A percentile compares a stretch with the other conserved stretches of the same genome.
phyloP scores from a whole-genome alignment of 139 green algal species.

The Nannochloris sp. region DNA sequence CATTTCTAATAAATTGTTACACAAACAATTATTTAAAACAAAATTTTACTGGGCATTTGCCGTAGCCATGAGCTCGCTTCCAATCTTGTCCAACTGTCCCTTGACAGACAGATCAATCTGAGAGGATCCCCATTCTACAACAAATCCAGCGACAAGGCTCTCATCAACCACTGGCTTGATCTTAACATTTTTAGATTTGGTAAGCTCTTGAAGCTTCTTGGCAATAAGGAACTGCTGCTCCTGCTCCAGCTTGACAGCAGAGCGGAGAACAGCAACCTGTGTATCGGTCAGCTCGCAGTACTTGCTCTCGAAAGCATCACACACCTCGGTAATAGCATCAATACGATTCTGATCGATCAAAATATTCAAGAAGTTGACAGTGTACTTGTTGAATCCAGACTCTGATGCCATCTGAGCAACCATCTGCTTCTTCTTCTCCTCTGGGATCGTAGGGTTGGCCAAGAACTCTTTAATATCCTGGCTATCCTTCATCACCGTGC shows the following conservation, averaged over 20 bases:
- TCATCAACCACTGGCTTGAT: conserved; percentile 92
- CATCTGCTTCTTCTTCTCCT: conserved; percentile 82
- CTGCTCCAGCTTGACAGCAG: conserved; percentile 94
- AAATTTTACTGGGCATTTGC: conserved; percentile 12
- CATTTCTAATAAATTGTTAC: background rate
- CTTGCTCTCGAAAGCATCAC: conserved; percentile 80
- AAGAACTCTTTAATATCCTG: conserved; percentile 67
- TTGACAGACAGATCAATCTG: conserved; percentile 95
- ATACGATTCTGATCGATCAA: conserved; percentile 86
- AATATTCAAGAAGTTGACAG: conserved; percentile 94
- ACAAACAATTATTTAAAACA: background rate
- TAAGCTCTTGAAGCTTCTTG: conserved; percentile 99
- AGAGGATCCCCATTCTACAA: conserved; percentile 86
- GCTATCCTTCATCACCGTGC: conserved; percentile 52
- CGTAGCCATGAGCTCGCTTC: conserved; percentile 24
- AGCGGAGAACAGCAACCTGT: conserved; percentile 86
- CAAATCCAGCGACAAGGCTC: conserved; percentile 90
- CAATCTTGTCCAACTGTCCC: conserved; percentile 79
- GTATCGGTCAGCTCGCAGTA: conserved; percentile 97
- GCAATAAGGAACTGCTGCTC: conserved; percentile 99
- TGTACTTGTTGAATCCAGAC: conserved; percentile 71
- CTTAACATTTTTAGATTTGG: conserved; percentile 99
- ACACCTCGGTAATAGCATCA: conserved; percentile 75
- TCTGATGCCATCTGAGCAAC: conserved; percentile 76
- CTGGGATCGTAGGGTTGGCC: conserved; percentile 71